Conservation (phyloP, 2,329 filamentous ascomycete species). For the Penicillium sp. region DNA sequence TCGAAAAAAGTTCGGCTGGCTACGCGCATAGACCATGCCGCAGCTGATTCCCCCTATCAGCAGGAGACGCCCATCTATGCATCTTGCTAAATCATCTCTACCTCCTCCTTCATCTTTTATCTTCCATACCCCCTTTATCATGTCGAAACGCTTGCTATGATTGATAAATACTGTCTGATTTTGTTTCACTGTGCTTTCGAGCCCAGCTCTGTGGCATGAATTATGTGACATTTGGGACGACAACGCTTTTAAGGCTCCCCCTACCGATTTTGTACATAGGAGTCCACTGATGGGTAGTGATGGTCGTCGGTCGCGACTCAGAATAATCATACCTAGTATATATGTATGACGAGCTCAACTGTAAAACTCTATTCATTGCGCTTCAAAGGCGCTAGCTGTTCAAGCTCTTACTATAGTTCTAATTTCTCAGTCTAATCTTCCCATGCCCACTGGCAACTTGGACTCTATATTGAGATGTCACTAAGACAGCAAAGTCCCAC, state of each 20-base stretch:
- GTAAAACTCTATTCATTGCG: neutral
- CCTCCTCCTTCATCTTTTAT: neutral
- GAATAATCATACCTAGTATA: conserved; percentile 19
- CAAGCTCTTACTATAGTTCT: too few relatives aligned
- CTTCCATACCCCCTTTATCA: conserved; percentile 24
- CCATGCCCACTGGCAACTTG: too few relatives aligned
- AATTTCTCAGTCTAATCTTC: too few relatives aligned
- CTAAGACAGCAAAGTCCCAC: too few relatives aligned
- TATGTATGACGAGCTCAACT: conserved; percentile 8
- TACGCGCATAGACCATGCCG: conserved; percentile 35
- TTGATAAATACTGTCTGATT: conserved; percentile 25
- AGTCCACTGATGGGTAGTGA: conserved; percentile 14
- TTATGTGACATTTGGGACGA: conserved; percentile 20
- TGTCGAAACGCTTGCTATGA: conserved; percentile 33
- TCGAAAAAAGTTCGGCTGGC: conserved; percentile 50
- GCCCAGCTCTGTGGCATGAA: conserved; percentile 8
- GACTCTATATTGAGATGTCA: too few relatives aligned
- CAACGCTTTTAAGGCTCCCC: conserved; percentile 11
- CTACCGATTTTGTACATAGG: conserved; percentile 24
- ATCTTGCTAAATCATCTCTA: neutral
- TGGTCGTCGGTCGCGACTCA: conserved; percentile 7
- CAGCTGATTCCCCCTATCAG: neutral
- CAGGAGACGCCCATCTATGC: neutral
- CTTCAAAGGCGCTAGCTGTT: neutral
- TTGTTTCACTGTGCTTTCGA: conserved; percentile 10